Evolutionary conservation across 495 filamentous ascomycete genomes (phyloP).

Genomic region (Pyrenopolyporus hunteri): DNA sequence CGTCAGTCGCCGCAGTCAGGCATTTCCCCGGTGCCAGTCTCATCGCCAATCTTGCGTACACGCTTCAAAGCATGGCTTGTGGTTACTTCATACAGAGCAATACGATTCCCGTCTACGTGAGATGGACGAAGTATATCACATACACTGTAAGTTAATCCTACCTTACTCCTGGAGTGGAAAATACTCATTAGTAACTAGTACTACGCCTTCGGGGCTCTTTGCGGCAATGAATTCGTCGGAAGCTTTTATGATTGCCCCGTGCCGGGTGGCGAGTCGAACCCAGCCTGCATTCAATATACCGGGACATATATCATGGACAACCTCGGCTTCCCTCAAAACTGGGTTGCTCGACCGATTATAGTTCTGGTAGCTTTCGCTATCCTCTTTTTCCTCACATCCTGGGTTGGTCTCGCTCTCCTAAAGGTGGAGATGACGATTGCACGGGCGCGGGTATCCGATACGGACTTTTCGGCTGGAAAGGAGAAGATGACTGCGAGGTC

Average conservation of each 20-base stretch:
- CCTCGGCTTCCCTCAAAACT: slow-evolving; percentile 65
- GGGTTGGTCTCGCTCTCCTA: slow-evolving; percentile 61
- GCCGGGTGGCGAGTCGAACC: slow-evolving; percentile 61
- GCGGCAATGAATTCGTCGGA: slow-evolving; percentile 71
- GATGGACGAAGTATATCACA: slow-evolving; percentile 71
- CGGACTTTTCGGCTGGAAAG: slow-evolving; percentile 64
- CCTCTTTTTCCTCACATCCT: slow-evolving; percentile 62
- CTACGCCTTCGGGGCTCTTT: slow-evolving; percentile 70
- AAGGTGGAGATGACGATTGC: slow-evolving; percentile 66
- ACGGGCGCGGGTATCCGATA: slow-evolving; percentile 57
- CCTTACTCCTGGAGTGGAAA: neutral
- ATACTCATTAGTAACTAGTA: slow-evolving; percentile 51
- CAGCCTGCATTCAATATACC: slow-evolving; percentile 68
- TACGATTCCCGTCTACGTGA: slow-evolving; percentile 73
- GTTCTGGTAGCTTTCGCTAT: slow-evolving; percentile 62
- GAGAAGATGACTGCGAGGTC: slow-evolving; percentile 61
- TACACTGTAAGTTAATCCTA: slow-evolving; percentile 51
- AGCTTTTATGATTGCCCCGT: slow-evolving; percentile 71
- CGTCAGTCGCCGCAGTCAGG: slow-evolving; percentile 64
- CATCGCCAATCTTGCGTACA: slow-evolving; percentile 72
- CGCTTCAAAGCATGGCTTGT: slow-evolving; percentile 71
- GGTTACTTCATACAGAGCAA: slow-evolving; percentile 75
- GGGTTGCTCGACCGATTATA: slow-evolving; percentile 68
- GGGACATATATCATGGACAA: slow-evolving; percentile 69
- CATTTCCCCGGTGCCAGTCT: slow-evolving; percentile 63